These are phyloP conservation scores for Senecio squalidus DNA, from an alignment of 140 eudicot genomes.

Conservation along the genomic window DNA sequence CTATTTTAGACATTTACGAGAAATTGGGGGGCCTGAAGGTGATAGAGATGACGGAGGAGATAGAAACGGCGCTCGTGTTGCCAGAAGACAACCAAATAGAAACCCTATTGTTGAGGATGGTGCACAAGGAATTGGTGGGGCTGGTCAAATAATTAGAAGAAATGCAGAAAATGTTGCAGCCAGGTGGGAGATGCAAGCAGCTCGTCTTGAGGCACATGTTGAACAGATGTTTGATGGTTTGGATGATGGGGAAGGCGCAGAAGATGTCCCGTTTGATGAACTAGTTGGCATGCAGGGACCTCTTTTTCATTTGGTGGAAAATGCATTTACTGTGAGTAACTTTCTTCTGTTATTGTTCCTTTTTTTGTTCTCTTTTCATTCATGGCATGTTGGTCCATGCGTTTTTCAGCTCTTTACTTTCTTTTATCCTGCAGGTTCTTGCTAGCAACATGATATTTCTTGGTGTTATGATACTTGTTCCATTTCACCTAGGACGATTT, in stretches of 20 bases:
- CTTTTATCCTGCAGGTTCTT: constrained; percentile 58
- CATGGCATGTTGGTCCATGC: constrained; percentile 2
- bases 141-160: constrained; percentile 76
- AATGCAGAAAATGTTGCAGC: constrained; percentile 97
- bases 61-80: constrained; percentile 56
- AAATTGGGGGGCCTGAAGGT: constrained; percentile 68
- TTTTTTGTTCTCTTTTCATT: neutral
- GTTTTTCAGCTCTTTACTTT: neutral
- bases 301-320: constrained; percentile 87
- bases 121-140: constrained; percentile 78
- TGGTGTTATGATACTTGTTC: constrained; percentile 77
- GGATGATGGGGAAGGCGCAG: constrained; percentile 97
- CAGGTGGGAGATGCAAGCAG: constrained; percentile 94
- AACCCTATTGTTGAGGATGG: constrained; percentile 60
- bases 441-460: constrained; percentile 97
- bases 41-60: constrained; percentile 44
- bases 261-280: constrained; percentile 96
- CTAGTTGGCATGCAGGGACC: constrained; percentile 99
- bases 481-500: constrained; percentile 77
- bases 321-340: constrained; percentile 86
- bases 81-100: constrained; percentile 71
- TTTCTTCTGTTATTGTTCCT: neutral
- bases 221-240: constrained; percentile 96
- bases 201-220: constrained; percentile 93
- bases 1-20: constrained; percentile 84